A percentile compares a stretch with the other conserved stretches of the same genome.
Evolutionary conservation across 2,329 filamentous ascomycete genomes (phyloP).

Genomic region (Venturiaceae sp.): DNA sequence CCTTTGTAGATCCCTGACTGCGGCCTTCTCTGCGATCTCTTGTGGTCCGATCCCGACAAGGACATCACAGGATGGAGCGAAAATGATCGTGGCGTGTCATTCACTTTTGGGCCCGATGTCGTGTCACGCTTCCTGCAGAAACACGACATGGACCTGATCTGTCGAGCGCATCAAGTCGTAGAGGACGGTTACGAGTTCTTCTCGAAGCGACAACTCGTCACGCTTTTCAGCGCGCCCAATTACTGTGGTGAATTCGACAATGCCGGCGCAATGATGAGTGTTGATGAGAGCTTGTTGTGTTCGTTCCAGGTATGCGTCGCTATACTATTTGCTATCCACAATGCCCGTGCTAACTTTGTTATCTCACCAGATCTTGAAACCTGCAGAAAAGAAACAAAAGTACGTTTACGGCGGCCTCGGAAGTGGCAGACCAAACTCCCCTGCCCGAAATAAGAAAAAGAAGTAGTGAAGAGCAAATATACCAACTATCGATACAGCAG

Average conservation of each 20-base stretch:
- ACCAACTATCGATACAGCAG: constrained; percentile 42
- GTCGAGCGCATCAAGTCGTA: constrained; percentile 95
- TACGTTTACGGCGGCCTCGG: constrained; percentile 74
- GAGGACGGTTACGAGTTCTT: constrained; percentile 99
- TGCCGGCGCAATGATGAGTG: constrained; percentile 99
- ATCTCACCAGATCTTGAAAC: constrained; percentile 75
- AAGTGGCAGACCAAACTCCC: constrained; percentile 59
- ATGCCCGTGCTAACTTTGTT: neutral
- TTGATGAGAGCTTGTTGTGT: constrained; percentile 95
- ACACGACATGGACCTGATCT: constrained; percentile 99
- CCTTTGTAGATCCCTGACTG: constrained; percentile 84
- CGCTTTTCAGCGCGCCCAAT: constrained; percentile 95
- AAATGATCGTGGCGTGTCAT: constrained; percentile 96
- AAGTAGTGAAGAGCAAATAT: constrained; percentile 17
- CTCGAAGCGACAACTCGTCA: constrained; percentile 94
- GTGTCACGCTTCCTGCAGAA: constrained; percentile 97
- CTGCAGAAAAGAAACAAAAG: constrained; percentile 99
- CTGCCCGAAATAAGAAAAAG: constrained; percentile 45
- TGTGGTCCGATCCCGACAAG: constrained; percentile 99
- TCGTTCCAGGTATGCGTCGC: constrained; percentile 74
- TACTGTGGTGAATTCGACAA: constrained; percentile 99
- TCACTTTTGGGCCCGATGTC: constrained; percentile 96
- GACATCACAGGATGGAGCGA: constrained; percentile 99
- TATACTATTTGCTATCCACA: neutral
- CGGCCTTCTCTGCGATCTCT: constrained; percentile 89